Base-by-base conservation (phyloP, 495 filamentous ascomycete species). In the Lasiosphaeria miniovina region DNA sequence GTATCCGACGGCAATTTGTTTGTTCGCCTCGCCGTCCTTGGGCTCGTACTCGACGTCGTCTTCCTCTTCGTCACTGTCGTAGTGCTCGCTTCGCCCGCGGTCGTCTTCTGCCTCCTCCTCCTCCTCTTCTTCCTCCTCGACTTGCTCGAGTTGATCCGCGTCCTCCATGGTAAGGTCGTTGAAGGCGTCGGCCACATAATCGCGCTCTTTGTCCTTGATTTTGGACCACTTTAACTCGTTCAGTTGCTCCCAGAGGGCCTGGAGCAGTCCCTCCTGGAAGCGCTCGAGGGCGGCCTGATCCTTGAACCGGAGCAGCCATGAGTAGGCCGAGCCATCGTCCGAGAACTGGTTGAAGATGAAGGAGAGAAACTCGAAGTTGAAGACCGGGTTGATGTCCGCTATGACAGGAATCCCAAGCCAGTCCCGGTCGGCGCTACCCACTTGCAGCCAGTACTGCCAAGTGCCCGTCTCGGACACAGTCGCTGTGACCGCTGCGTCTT, bases 261-360 rank as follows among this genome's bases (percentile, higher is more conserved):
- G 90, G 85, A 98, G 93, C 38, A 98, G 74, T 35, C 92, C 95
- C 62, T 94, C 88, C 69, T 98, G 95, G 77, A 98, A 98, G 31
- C 83, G 80, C 71, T 96, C 90, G 43, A 92, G 81, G 0, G 87
- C 86, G 38, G 85, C 78, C 55, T 88, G 86, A 59, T 96, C 88
- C 65, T 88, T 90, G 80, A 98, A 98, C 33, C 93, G 85, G 36
- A 98, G 76, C 4, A 98, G 84, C 94, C 95, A 98, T 0, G 95
- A 98, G 71, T 91, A 96, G 6, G 94, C 93, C 8, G 89, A 88
- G 4, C 93, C 91, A 73, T 96, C 90, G 14, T 87, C 82, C 7
- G 86, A 79, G 67, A 96, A 98, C 68, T 96, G 91, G 68, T 98
- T 98, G 81, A 98, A 98, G 69, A 98, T 97, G 74, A 98, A 97